Evolutionary conservation across 2,329 filamentous ascomycete genomes (phyloP).

Genomic region (Aureobasidium namibiae): DNA sequence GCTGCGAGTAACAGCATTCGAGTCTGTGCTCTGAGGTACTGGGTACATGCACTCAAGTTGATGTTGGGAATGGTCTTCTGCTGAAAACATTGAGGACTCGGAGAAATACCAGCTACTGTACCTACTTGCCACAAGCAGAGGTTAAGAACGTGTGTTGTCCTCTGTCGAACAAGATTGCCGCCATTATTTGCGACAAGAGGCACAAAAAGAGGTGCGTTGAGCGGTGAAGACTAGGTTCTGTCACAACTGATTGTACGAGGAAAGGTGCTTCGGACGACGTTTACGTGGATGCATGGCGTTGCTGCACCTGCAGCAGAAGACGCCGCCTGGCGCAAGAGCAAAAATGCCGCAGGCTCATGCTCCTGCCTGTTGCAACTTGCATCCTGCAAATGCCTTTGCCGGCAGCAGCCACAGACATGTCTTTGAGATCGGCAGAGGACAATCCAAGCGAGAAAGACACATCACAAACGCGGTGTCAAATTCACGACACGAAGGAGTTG

Average conservation of each 20-base stretch:
- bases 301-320: constrained; percentile 6
- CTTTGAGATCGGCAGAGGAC: background rate
- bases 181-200: background rate
- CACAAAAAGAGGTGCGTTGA: background rate
- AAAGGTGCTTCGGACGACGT: background rate
- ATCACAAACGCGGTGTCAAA: background rate
- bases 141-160: background rate
- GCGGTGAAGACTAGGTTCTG: background rate
- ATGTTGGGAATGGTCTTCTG: background rate
- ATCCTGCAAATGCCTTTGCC: background rate
- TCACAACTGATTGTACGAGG: background rate
- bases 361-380: background rate
- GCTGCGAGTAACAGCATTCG: constrained; percentile 9
- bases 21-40: background rate
- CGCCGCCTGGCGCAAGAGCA: background rate
- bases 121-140: background rate
- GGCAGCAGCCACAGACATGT: background rate
- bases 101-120: background rate
- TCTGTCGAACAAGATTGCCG: background rate
- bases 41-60: background rate
- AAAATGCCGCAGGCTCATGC: constrained; percentile 9
- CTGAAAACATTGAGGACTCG: background rate
- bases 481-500: background rate
- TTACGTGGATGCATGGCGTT: constrained; percentile 2
- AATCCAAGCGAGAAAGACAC: background rate